Base-by-base conservation (phyloP, 352 stramenopile species). In the Globisporangium splendens region DNA sequence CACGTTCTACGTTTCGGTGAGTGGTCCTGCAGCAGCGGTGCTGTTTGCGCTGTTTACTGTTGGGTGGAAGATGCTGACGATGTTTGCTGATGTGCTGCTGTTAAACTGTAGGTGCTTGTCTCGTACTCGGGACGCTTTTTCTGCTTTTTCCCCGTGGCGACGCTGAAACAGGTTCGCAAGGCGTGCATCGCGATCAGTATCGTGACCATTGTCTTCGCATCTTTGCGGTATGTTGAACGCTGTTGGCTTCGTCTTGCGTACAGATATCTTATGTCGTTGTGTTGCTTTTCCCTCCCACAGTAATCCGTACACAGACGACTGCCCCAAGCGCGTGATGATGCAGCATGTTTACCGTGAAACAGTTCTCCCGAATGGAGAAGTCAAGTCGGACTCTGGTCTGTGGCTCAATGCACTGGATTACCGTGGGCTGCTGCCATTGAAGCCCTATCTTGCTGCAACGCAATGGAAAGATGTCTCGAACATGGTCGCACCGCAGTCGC, bases 371-470 rank as follows among this genome's bases (percentile, higher is more conserved):
- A 83, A 75, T 38, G 80, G 75, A 2, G 64, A 70, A 15, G 49
- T 87, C 35, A 21, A 71, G 31, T 75, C 70, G 4, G 83, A 93
- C 63, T 71, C 78, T 5, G 83, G 83, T 13, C 56, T 93, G n/a
- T 90, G 79, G 83, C 48, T 93, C 44, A 88, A 86, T 54, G 76
- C 75, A 20, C 46, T 88, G 10, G 83, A 93, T 62, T 93, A 88
- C 55, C 79, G 76, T 39, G 78, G 83, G 11, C 59, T 78, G 13
- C 66, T 71, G 18, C 68, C 79, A 3, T 68, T 93, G 20, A 71
- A 72, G 15, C 70, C 63, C 38, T 66, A 70, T 59, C 65, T 93
- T 20, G 61, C 42, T 0, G 60, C 28, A 13, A 90, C 79, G 8
- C 77, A 73, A 43, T 92, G 82, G 82, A 63, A 72, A 8, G 61